Evolutionary conservation across 306 rosid species (phyloP), one percentile per base, ranked within the genome.

Genomic region (Citrullus mucosospermus): DNA sequence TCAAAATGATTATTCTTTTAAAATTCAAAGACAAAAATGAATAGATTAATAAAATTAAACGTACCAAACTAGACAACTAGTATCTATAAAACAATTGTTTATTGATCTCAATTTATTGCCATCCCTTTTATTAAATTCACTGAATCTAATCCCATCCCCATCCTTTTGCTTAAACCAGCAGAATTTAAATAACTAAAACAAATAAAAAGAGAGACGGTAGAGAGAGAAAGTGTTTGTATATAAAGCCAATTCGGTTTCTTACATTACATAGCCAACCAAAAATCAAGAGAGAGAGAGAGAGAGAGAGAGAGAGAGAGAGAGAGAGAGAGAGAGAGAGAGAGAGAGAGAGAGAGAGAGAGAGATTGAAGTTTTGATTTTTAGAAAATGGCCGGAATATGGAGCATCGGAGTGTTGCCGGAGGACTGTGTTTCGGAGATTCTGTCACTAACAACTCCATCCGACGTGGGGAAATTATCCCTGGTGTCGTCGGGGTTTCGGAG

Each of bases 371-470:
- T 39, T 39, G 44, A 39, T 39, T 39, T 39, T 39, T 39, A 7
- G 28, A 39, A 20, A 57, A 57, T 57, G 62, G 62, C 30, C 14
- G 62, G 62, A 57, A 57, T n/a, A 8, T 57, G 2, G 6, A 20
- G 30, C 32, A 57, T 57, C 32, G 62, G 62, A 57, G n/a, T 57
- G 62, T 57, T 57, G 62, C 30, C 62, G 62, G 62, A 57, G 62
- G 93, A 83, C 12, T 86, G 88, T 67, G 81, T 91, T 48, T 81
- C 78, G 0, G 43, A 68, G 18, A 88, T 89, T 63, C 74, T 88
- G 11, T 86, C 90, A 0, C 46, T 34, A 6, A 81, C 90, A 39
- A 84, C 89, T 32, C 96, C 93, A 3, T 16, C 55, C 6, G 88
- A 84, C 15, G 85, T 85, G 36, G 85, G 88, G 58, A 62, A 53